Evolutionary conservation across 257 asterid genomes (phyloP), one percentile per base, ranked within the genome.

Genomic region (Solanum chiquidenum): DNA sequence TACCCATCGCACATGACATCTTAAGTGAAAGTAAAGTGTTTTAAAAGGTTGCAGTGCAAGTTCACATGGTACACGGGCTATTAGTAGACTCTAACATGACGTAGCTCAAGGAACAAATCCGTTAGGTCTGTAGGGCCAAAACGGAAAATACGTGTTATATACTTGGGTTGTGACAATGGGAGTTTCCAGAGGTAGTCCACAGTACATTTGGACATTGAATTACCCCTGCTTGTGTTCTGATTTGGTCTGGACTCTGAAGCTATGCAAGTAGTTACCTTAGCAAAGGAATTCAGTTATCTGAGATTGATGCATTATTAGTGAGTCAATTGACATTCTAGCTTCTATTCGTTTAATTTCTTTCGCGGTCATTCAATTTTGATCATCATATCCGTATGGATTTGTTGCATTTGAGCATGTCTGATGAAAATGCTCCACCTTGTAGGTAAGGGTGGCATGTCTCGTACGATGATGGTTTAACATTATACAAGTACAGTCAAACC

Each of bases 371-470:
- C 25, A 16, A 4, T 9, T 33, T 72, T 20, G 16, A 16, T 35
- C 9, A 31, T 73, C 80, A 29, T 73, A 75, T 75, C 52, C 8
- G 0, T 37, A 75, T 5, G 52, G 2, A 75, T 12, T 3, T 75
- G 12, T 38, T 31, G 27, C 27, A 46, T 46, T 75, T 75, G 83
- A 75, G 31, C 31, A 23, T 52, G 90, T 90, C 89, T 21, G 93
- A 90, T 49, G 94, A 92, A 86, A 86, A 93, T 29, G 93, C 95
- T 31, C 87, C 91, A 3, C 94, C 98, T 86, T 95, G 98, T 83
- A 90, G 84, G 84, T 2, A 25, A 40, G 84, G 62, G 4, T 42
- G 62, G 62, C 62, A 77, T 77, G 84, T 42, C 37, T 77, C 37
- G 1, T 42, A 77, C 7, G 14, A 77, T 77, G 62, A 40, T 77